phyloP scores from a whole-genome alignment of 169 alveolate genomes.

The Eimeria praecox region DNA sequence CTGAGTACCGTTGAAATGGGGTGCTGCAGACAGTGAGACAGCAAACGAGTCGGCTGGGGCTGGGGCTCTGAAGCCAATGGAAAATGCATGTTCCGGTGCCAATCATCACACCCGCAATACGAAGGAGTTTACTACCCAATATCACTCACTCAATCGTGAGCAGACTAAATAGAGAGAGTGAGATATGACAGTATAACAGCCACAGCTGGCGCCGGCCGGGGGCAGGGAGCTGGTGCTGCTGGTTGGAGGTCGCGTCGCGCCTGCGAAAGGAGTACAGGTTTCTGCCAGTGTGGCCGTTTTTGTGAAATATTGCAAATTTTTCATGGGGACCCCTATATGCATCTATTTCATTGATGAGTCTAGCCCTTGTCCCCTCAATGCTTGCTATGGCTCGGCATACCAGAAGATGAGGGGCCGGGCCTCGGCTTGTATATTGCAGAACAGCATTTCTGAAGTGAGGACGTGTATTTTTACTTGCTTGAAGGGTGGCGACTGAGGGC shows the following conservation, averaged over 20 bases:
- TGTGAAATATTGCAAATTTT: neutral
- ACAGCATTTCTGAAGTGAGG: neutral
- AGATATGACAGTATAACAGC: neutral
- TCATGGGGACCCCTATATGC: neutral
- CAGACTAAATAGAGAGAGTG: neutral
- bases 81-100: neutral
- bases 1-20: neutral
- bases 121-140: neutral
- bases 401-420: neutral
- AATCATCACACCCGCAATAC: neutral
- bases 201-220: neutral
- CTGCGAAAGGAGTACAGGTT: neutral
- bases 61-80: neutral
- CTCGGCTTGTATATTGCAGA: neutral
- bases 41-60: neutral
- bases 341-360: neutral
- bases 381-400: neutral
- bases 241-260: neutral
- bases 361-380: neutral
- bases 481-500: neutral
- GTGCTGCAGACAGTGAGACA: slow-evolving; percentile 8
- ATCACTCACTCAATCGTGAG: neutral
- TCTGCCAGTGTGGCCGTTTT: neutral
- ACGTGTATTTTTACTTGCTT: neutral
- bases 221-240: neutral